Base-by-base conservation (phyloP, 2,329 filamentous ascomycete species). In the Metarhizium rileyi region DNA sequence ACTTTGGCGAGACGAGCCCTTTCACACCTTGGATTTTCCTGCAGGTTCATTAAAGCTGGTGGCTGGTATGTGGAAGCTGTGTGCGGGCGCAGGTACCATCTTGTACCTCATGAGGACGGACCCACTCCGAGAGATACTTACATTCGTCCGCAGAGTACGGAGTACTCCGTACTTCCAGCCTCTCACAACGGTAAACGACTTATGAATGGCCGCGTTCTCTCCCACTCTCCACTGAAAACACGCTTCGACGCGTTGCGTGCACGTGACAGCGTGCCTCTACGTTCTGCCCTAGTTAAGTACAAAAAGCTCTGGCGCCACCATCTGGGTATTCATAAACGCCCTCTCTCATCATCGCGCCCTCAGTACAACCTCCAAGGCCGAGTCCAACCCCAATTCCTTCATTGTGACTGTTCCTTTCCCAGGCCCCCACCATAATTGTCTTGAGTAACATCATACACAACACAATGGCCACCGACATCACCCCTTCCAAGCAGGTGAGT, bases 391-490 rank as follows among this genome's bases (percentile, higher is more conserved):
- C 51, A 55, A 52, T 36, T 47, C 47, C 51, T 47, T 48, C 18
- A 20, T 47, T 50, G 50, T 53, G 53, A 53, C 47, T 56, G 50
- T 47, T 55, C 52, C 51, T 50, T 56, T 44, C 50, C 49, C 51
- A 49, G 30, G 36, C 46, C 25, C n/a, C 16, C 10, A 12, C 16
- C 30, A 33, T 33, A 33, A 33, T 46, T 45, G 52, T 53, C 53
- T 41, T 43, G 38, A 33, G 41, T 46, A 38, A 46, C 33, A 50
- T 38, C 44, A 45, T 46, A 40, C 46, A 40, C 28, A 49, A 55
- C 59, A 66, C 74, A 80, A 93, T 94, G 88, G 80, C 87, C 69
- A 73, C 84, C 55, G 77, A 91, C 67, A 75, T 87, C 64, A 78
- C 76, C 44, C 75, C 75, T 56, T 78, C 76, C 49, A 77, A 80